Conservation (phyloP, 2,329 filamentous ascomycete genomes). For the Purpureocillium lavendulum region DNA sequence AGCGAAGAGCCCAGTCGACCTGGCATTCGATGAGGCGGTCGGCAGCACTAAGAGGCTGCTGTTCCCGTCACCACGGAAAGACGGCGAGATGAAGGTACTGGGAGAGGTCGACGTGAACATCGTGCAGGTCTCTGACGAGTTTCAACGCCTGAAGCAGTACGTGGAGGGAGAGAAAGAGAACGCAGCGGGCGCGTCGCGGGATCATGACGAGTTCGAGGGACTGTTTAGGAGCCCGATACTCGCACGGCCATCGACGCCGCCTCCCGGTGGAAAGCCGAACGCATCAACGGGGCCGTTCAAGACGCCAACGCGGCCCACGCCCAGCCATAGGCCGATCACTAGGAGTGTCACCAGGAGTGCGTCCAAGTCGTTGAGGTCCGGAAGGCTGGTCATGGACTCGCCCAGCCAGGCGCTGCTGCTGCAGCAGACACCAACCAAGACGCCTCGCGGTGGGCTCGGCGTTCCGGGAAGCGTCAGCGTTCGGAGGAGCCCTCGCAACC, state of each 20-base stretch:
- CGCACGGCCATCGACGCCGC: constrained; percentile 41
- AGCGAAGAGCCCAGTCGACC: constrained; percentile 47
- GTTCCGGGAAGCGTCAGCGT: constrained; percentile 22
- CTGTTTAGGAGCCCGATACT: constrained; percentile 56
- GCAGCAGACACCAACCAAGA: constrained; percentile 42
- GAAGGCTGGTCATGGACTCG: constrained; percentile 29
- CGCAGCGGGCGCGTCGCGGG: constrained; percentile 14
- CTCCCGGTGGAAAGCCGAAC: constrained; percentile 33
- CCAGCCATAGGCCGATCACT: constrained; percentile 52
- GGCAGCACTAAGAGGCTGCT: constrained; percentile 60
- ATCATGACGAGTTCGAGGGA: constrained; percentile 48
- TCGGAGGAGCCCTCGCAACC: constrained; percentile 34
- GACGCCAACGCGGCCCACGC: constrained; percentile 55
- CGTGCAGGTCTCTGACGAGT: constrained; percentile 33
- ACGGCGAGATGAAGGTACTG: constrained; percentile 52
- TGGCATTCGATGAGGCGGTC: constrained; percentile 37
- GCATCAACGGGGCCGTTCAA: constrained; percentile 42
- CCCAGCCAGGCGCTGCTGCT: constrained; percentile 28
- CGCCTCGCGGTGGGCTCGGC: constrained; percentile 21
- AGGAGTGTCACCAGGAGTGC: constrained; percentile 54
- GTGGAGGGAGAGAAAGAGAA: constrained; percentile 34
- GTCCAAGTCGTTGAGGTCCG: constrained; percentile 45
- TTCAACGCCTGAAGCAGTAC: constrained; percentile 23
- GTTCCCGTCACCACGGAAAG: constrained; percentile 68
- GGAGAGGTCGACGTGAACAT: constrained; percentile 48